Conservation (phyloP, 2,329 filamentous ascomycete species). For the Pyrenochaeta sp. region DNA sequence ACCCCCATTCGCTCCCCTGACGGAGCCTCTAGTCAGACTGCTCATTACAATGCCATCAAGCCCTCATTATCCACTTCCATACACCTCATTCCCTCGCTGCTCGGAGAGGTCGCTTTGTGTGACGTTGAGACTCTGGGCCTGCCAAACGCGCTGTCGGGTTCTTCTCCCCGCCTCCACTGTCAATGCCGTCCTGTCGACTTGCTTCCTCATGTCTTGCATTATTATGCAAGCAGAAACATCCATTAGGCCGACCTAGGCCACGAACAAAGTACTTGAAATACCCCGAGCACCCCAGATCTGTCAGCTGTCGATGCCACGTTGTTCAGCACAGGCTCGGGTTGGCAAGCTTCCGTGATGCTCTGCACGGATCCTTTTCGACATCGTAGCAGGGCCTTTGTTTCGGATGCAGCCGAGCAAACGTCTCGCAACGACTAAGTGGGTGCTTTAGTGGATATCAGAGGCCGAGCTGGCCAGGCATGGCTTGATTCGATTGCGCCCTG, state of each 20-base stretch:
- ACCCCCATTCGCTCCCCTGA: slow-evolving; percentile 5
- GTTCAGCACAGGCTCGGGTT: slow-evolving; percentile 2
- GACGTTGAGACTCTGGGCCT: too few relatives aligned
- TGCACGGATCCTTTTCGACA: neutral
- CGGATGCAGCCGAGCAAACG: neutral
- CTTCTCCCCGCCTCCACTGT: slow-evolving; percentile 2
- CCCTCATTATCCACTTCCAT: neutral
- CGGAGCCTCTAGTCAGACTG: slow-evolving; percentile 11
- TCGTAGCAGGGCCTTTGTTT: neutral
- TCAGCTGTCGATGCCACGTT: slow-evolving; percentile 19
- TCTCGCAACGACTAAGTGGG: neutral
- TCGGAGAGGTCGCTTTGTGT: too few relatives aligned
- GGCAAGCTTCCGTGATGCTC: neutral
- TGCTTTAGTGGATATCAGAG: neutral
- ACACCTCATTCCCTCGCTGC: too few relatives aligned
- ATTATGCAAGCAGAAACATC: neutral
- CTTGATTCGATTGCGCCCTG: too few relatives aligned
- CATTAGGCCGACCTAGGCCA: slow-evolving; percentile 3
- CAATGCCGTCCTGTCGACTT: neutral
- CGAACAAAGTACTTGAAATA: slow-evolving; percentile 1
- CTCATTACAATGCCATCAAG: slow-evolving; percentile 4
- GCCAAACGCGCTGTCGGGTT: too few relatives aligned
- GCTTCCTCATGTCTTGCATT: neutral
- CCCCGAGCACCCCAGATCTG: slow-evolving; percentile 13
- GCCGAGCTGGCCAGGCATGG: too few relatives aligned